Percentiles rank a stretch among this genome's conserved stretches.
phyloP scores from a whole-genome alignment of 306 rosid genomes.

The Quercus cerris region DNA sequence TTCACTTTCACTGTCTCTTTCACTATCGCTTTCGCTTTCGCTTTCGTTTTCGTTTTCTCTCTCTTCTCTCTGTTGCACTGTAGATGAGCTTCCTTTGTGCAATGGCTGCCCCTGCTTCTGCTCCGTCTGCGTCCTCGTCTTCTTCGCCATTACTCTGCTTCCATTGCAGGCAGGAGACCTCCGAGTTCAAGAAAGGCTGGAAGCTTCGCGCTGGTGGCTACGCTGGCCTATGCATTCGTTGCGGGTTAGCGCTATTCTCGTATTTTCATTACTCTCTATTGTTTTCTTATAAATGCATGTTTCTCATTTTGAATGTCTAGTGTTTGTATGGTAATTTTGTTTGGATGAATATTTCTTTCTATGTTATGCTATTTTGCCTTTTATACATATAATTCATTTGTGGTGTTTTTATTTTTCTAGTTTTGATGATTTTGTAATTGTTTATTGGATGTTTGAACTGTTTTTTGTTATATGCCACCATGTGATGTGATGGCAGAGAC shows the following conservation, averaged over 20 bases:
- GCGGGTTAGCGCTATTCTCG: slow-evolving; percentile 21
- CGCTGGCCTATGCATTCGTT: slow-evolving; percentile 16
- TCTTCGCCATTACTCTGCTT: neutral
- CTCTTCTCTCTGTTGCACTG: neutral
- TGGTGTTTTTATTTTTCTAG: neutral
- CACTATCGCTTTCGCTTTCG: neutral
- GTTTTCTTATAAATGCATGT: neutral
- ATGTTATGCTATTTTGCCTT: too few species aligned
- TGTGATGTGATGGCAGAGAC: too few species aligned
- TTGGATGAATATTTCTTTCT: too few species aligned
- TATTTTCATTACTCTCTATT: neutral
- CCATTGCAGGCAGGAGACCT: slow-evolving; percentile 1
- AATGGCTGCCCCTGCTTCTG: slow-evolving; percentile 1
- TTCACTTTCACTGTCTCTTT: neutral
- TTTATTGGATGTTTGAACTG: neutral
- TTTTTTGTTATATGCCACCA: too few species aligned
- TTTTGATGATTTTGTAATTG: neutral
- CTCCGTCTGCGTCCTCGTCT: neutral
- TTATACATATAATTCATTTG: neutral
- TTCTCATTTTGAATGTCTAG: neutral
- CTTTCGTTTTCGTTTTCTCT: too few species aligned
- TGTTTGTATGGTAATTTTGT: neutral
- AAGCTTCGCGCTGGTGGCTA: slow-evolving; percentile 2
- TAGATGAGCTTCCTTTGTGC: neutral
- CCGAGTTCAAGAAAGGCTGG: slow-evolving; percentile 22